phyloP scores from a whole-genome alignment of 176 grass and related monocot genomes.

The Tillandsia leiboldiana region DNA sequence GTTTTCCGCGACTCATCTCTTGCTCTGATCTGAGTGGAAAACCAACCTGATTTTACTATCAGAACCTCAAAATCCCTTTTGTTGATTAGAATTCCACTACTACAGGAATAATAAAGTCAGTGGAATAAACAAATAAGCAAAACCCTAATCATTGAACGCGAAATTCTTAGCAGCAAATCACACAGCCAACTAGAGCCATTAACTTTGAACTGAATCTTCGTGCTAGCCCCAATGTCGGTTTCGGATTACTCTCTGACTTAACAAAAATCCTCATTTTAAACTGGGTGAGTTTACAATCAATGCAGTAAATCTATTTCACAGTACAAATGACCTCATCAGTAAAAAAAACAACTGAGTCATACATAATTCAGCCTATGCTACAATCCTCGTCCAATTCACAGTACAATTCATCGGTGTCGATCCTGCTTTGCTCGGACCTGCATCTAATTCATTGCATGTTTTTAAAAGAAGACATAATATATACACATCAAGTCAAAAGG shows the following conservation, averaged over 20 bases:
- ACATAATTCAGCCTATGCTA: slow-evolving; percentile 39
- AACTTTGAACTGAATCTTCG: too few relatives aligned
- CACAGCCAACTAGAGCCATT: too few relatives aligned
- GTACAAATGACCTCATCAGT: background rate
- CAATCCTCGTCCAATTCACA: slow-evolving; percentile 9
- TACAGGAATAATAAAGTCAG: too few relatives aligned
- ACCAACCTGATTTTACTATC: too few relatives aligned
- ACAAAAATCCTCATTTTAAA: background rate
- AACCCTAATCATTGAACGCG: too few relatives aligned
- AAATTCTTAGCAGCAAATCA: too few relatives aligned
- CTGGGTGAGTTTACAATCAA: background rate
- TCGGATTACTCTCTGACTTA: too few relatives aligned
- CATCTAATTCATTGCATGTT: slow-evolving; percentile 12
- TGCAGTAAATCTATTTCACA: background rate
- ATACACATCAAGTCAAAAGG: slow-evolving; percentile 49
- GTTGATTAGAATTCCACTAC: background rate
- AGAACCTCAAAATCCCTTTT: too few relatives aligned
- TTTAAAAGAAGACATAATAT: slow-evolving; percentile 29
- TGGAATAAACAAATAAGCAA: too few relatives aligned
- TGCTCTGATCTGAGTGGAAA: too few relatives aligned
- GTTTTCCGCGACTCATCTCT: too few relatives aligned
- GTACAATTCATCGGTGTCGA: slow-evolving; percentile 9
- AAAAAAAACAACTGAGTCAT: slow-evolving; percentile 31
- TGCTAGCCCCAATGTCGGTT: too few relatives aligned
- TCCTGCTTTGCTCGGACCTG: slow-evolving; percentile 24